Base-by-base conservation (phyloP, 306 rosid genomes). In the Acacia melanoxylon region DNA sequence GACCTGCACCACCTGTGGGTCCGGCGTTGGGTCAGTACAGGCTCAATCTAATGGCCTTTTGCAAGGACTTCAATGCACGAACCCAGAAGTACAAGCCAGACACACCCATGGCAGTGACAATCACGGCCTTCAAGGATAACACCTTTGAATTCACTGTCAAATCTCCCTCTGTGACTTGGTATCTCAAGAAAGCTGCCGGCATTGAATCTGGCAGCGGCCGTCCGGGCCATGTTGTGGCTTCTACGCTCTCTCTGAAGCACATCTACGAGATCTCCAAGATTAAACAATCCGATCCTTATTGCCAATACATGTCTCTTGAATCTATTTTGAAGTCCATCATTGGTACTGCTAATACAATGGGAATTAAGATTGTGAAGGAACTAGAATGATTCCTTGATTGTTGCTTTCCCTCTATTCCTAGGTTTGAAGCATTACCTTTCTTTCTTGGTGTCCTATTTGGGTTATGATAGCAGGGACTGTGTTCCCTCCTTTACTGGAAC, bases 21-120 rank as follows among this genome's bases (percentile, higher is more conserved):
- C 97, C 95, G 0, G 95, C 98, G 0, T 59, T 91, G 15, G 99
- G 97, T 81, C 98, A 95, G 66, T 93, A 95, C 86, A 84, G 96
- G 35, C 87, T 95, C 29, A 95, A 95, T 84, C 89, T 93, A 16
- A 92, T 91, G 98, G 96, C 99, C 5, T 93, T 95, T 90, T 91
- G 97, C 87, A 95, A 95, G 78, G 97, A 93, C 84, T 95, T 93
- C 91, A 91, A 93, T 61, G 98, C 98, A 9, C 83, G 94, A 2
- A 95, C 96, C 0, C 99, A 95, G 40, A 91, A 89, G 87, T 92
- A 85, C 92, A 93, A 95, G 41, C 72, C 94, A 0, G 94, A 91
- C 40, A 88, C 94, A 0, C 99, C 97, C 37, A 93, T 93, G 93
- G 90, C 99, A 1, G 98, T 95, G 19, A 87, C 89, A 25, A 92